Percentiles rank a stretch among this genome's conserved stretches.
These are phyloP conservation scores for Boletellus deceptivus DNA, from an alignment of 1,284 basidiomycete genomes.

Conservation along the genomic window DNA sequence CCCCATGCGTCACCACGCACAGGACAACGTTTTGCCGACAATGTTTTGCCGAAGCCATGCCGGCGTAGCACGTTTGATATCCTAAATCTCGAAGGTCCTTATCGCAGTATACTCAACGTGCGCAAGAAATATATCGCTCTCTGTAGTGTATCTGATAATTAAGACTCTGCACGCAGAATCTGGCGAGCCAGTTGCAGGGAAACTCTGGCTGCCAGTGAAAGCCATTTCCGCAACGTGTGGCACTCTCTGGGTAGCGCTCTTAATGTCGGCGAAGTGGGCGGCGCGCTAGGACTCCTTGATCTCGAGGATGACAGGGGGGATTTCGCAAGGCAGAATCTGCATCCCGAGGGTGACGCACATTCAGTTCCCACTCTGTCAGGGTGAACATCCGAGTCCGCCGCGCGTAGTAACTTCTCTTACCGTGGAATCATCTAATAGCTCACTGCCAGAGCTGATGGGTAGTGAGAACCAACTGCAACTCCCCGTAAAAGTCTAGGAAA, in stretches of 20 bases:
- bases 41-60: conserved; percentile 18
- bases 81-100: conserved; percentile 16
- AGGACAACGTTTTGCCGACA: background rate
- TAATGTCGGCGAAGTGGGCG: background rate
- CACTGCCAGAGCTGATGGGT: background rate
- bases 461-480: background rate
- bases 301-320: background rate
- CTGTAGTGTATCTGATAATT: background rate
- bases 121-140: conserved; percentile 1
- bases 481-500: no score
- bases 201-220: background rate
- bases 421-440: background rate
- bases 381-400: background rate
- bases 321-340: background rate
- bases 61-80: conserved; percentile 32
- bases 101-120: background rate
- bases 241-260: conserved; percentile 6
- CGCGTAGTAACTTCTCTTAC: conserved; percentile 16
- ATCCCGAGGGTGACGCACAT: background rate
- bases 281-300: background rate
- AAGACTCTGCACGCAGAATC: background rate
- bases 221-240: background rate
- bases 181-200: conserved; percentile 1
- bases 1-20: background rate
- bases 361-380: background rate